A percentile compares a stretch with the other conserved stretches of the same genome.
Evolutionary conservation across 2,329 filamentous ascomycete genomes (phyloP).

Genomic region (Sclerotinia spermophila): DNA sequence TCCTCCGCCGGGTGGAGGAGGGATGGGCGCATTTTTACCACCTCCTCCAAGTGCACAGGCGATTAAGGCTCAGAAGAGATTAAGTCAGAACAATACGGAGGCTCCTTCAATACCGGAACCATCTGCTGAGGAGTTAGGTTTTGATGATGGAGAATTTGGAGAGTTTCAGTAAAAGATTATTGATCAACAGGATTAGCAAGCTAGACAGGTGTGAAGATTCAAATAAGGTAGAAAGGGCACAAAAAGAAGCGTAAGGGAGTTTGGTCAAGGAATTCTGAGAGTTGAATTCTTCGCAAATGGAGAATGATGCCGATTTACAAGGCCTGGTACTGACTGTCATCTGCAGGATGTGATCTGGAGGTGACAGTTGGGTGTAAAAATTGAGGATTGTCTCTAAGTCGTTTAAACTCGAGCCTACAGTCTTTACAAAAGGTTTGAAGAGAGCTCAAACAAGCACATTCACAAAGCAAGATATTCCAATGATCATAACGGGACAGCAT

Average conservation of each 20-base stretch:
- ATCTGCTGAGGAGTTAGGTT: constrained; percentile 62
- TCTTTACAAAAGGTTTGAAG: background rate
- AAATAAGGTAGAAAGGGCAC: background rate
- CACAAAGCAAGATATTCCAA: background rate
- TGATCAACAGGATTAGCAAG: background rate
- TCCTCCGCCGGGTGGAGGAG: constrained; percentile 50
- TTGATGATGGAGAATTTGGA: constrained; percentile 85
- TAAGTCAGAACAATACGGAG: constrained; percentile 47
- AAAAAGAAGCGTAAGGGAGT: no score
- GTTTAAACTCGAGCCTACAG: background rate
- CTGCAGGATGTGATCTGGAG: no score
- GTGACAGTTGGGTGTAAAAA: background rate
- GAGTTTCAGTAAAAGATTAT: constrained; percentile 56
- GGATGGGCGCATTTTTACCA: constrained; percentile 50
- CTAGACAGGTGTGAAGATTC: background rate
- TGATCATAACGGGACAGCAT: background rate
- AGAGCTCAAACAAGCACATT: background rate
- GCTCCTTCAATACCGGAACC: constrained; percentile 31
- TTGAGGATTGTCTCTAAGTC: background rate
- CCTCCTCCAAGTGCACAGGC: constrained; percentile 63
- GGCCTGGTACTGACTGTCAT: background rate
- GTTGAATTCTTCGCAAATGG: background rate
- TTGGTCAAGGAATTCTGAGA: background rate
- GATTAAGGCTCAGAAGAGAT: constrained; percentile 57
- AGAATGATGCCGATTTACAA: background rate